Conservation (phyloP, 352 stramenopile genomes). For the Pythium coloratum region DNA sequence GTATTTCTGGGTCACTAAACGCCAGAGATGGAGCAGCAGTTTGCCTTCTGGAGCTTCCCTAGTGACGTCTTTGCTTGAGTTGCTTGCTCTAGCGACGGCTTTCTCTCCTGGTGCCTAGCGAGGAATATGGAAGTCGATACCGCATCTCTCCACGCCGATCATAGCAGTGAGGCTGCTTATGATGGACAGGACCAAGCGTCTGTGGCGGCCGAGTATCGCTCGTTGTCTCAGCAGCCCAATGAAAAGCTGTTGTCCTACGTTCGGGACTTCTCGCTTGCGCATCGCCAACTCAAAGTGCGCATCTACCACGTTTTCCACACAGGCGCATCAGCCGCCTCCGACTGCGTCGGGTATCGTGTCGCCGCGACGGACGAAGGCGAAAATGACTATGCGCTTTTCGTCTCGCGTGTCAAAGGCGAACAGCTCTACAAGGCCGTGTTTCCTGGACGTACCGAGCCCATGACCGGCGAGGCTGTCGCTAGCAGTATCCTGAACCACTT, state of each 20-base stretch:
- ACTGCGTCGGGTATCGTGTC: slow-evolving; percentile 43
- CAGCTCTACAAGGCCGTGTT: slow-evolving; percentile 38
- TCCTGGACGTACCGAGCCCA: background rate
- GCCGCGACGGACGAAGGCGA: slow-evolving; percentile 63
- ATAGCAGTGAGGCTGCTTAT: background rate
- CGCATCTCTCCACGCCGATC: background rate
- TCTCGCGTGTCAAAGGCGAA: slow-evolving; percentile 46
- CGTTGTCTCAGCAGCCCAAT: slow-evolving; percentile 11
- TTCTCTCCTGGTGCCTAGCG: too few relatives aligned
- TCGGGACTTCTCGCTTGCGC: slow-evolving; percentile 16
- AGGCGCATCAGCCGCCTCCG: background rate
- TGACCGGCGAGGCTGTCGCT: slow-evolving; percentile 36
- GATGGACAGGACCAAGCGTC: background rate
- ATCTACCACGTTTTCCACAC: slow-evolving; percentile 24
- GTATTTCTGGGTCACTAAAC: too few relatives aligned
- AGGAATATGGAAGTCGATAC: background rate
- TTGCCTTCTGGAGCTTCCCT: too few relatives aligned
- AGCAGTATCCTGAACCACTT: slow-evolving; percentile 52
- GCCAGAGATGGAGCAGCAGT: too few relatives aligned
- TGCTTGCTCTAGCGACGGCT: too few relatives aligned
- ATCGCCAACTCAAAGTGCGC: slow-evolving; percentile 22
- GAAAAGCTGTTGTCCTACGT: slow-evolving; percentile 22
- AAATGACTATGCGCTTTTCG: slow-evolving; percentile 65
- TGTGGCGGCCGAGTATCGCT: background rate
- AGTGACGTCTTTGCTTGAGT: too few relatives aligned